Conservation (phyloP, 2,329 filamentous ascomycete species). For the Botrytis deweyae region DNA sequence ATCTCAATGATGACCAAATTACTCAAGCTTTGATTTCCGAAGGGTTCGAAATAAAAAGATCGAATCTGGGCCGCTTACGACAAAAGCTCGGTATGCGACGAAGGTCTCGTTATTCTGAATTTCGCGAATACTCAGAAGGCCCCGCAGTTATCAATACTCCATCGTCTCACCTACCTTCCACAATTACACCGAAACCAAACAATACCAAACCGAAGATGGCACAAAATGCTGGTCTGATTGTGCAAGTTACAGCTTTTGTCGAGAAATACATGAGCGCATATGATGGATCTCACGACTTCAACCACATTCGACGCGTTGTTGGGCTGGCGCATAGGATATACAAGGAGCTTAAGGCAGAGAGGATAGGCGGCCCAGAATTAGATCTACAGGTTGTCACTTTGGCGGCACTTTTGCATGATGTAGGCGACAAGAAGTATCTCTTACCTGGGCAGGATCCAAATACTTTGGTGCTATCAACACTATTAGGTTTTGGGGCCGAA, state of each 20-base stretch:
- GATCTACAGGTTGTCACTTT: constrained; percentile 56
- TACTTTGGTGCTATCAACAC: constrained; percentile 56
- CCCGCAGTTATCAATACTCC: constrained; percentile 15
- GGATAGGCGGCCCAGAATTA: constrained; percentile 46
- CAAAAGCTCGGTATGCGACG: constrained; percentile 37
- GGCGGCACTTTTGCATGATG: constrained; percentile 79
- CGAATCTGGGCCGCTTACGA: constrained; percentile 34
- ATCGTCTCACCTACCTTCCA: not conserved
- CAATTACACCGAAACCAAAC: constrained; percentile 19
- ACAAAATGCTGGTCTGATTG: constrained; percentile 41
- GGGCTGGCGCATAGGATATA: constrained; percentile 56
- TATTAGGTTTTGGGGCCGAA: constrained; percentile 59
- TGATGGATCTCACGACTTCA: constrained; percentile 86
- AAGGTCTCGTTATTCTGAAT: constrained; percentile 36
- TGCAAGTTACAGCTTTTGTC: constrained; percentile 61
- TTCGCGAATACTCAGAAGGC: constrained; percentile 33
- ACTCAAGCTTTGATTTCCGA: constrained; percentile 31
- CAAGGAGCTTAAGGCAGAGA: constrained; percentile 32
- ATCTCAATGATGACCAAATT: constrained; percentile 38
- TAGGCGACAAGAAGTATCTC: constrained; percentile 63
- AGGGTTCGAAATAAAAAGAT: constrained; percentile 35
- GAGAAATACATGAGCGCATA: constrained; percentile 72
- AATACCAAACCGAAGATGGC: constrained; percentile 30
- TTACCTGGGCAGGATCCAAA: constrained; percentile 55
- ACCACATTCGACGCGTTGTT: constrained; percentile 78